These are phyloP conservation scores for Suillus variegatus DNA, from an alignment of 768 basidiomycete species.

Conservation along the genomic window DNA sequence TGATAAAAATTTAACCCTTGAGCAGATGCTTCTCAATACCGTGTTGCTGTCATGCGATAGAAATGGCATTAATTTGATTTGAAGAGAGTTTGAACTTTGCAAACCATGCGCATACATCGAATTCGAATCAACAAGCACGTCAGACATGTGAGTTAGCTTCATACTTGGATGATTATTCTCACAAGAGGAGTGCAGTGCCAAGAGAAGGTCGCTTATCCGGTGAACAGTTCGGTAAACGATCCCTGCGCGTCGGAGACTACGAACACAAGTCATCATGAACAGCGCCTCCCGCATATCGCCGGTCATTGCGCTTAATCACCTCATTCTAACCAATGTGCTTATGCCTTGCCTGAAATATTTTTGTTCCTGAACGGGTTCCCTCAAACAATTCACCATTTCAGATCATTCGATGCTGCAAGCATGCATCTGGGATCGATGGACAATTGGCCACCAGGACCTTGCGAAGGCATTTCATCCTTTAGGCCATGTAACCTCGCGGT, in stretches of 20 bases:
- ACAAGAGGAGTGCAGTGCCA: not conserved
- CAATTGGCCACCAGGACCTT: not conserved
- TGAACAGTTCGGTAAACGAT: not conserved
- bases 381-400: not conserved
- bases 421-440: not conserved
- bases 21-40: not conserved
- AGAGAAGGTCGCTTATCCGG: not conserved
- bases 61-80: not conserved
- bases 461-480: not conserved
- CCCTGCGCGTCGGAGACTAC: not conserved
- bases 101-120: not conserved
- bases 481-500: not conserved
- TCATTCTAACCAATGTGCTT: not conserved
- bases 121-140: not conserved
- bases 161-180: not conserved
- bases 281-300: not conserved
- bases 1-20: not conserved
- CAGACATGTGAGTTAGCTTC: constrained; percentile 3
- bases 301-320: not conserved
- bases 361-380: not conserved
- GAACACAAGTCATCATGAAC: not conserved
- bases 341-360: not conserved
- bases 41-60: not conserved
- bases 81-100: not conserved
- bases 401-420: not conserved